phyloP scores from a whole-genome alignment of 805 yeast genomes.

The Candida multigemmis region DNA sequence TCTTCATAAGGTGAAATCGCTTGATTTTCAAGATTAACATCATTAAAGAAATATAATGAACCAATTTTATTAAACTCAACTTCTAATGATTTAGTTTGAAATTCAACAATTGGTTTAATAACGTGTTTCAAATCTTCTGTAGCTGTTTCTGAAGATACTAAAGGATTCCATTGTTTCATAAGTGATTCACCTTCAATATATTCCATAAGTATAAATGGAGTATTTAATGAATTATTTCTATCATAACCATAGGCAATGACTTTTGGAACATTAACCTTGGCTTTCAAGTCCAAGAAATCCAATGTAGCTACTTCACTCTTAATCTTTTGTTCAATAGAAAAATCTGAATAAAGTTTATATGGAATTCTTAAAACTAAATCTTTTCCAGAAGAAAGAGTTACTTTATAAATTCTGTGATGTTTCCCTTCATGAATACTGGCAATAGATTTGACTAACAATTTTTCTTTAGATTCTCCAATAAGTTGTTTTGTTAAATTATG shows the following conservation, averaged over 20 bases:
- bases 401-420: constrained; percentile 79
- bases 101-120: constrained; percentile 64
- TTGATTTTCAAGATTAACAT: constrained; percentile 41
- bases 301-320: constrained; percentile 90
- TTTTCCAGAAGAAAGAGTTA: constrained; percentile 53
- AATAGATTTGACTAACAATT: constrained; percentile 53
- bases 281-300: constrained; percentile 65
- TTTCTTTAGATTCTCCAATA: constrained; percentile 35
- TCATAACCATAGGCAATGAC: constrained; percentile 60
- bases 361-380: constrained; percentile 77
- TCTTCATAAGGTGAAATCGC: constrained; percentile 49
- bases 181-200: constrained; percentile 68
- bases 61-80: constrained; percentile 68
- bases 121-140: constrained; percentile 47
- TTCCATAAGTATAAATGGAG: constrained; percentile 80
- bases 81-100: constrained; percentile 46
- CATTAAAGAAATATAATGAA: constrained; percentile 71
- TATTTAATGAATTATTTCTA: constrained; percentile 50
- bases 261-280: constrained; percentile 64
- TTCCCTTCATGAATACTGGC: constrained; percentile 89
- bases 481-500: constrained; percentile 36
- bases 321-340: constrained; percentile 55
- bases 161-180: constrained; percentile 90
- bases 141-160: constrained; percentile 45
- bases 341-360: constrained; percentile 63